These are phyloP conservation scores for Leccinum broughii DNA, from an alignment of 768 basidiomycete species.

Conservation along the genomic window DNA sequence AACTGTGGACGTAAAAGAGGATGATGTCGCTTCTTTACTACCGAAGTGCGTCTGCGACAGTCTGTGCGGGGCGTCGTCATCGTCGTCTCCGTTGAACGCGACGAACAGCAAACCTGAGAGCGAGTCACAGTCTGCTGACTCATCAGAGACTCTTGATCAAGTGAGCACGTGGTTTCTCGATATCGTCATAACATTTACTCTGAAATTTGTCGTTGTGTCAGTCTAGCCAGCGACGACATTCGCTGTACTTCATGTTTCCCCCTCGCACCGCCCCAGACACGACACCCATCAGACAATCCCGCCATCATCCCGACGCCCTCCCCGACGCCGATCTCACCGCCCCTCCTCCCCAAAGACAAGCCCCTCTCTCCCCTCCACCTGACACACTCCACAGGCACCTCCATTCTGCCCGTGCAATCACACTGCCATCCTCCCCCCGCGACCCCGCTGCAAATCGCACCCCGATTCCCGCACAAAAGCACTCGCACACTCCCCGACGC, in stretches of 20 bases:
- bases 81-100: slow-evolving; percentile 15
- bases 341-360: slow-evolving; percentile 1
- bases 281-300: background rate
- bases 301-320: slow-evolving; percentile 7
- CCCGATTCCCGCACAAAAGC: slow-evolving; percentile 28
- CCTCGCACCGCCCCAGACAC: background rate
- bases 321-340: background rate
- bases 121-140: slow-evolving; percentile 27
- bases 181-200: slow-evolving; percentile 33
- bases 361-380: slow-evolving; percentile 38
- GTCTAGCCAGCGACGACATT: slow-evolving; percentile 1
- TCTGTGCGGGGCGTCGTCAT: slow-evolving; percentile 1
- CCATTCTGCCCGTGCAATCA: slow-evolving; percentile 32
- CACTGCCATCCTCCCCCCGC: slow-evolving; percentile 34
- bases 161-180: slow-evolving; percentile 36
- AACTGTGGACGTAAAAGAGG: slow-evolving; percentile 18
- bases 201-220: slow-evolving; percentile 14
- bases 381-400: slow-evolving; percentile 25
- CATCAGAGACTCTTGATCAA: slow-evolving; percentile 26
- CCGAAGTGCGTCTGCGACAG: slow-evolving; percentile 19
- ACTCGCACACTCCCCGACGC: slow-evolving; percentile 36
- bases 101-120: slow-evolving; percentile 2
- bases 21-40: slow-evolving; percentile 15
- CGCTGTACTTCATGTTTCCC: background rate
- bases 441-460: slow-evolving; percentile 9